These are phyloP conservation scores for Gypsophila paniculata DNA, from an alignment of 179 eudicot species.

Conservation along the genomic window DNA sequence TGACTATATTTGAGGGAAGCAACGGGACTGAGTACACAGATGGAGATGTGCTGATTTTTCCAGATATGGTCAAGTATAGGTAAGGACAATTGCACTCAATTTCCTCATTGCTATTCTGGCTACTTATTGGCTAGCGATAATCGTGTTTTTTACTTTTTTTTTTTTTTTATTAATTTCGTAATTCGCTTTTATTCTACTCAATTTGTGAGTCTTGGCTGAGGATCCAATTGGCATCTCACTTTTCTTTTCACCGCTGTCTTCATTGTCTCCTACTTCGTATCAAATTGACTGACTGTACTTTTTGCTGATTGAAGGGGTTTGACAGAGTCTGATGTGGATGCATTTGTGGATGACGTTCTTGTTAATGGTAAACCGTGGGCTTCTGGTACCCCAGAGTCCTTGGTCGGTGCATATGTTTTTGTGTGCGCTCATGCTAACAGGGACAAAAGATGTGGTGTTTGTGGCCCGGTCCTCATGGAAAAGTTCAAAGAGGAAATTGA, in stretches of 20 bases:
- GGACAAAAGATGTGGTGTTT: constrained; percentile 87
- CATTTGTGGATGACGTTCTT: constrained; percentile 87
- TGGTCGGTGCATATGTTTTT: constrained; percentile 77
- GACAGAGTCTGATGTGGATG: constrained; percentile 75
- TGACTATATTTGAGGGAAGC: constrained; percentile 68
- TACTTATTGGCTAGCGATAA: background rate
- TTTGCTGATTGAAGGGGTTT: constrained; percentile 56
- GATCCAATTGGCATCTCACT: background rate
- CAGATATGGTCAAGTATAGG: constrained; percentile 79
- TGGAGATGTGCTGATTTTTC: constrained; percentile 82
- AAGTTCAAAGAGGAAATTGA: constrained; percentile 67
- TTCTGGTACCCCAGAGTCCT: constrained; percentile 55
- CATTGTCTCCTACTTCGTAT: background rate
- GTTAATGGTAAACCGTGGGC: constrained; percentile 75
- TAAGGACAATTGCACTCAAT: constrained; percentile 14
- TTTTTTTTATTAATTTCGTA: no score
- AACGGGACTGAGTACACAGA: constrained; percentile 47
- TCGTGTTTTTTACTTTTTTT: no score
- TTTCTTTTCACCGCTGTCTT: background rate
- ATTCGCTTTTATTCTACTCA: background rate
- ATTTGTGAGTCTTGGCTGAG: background rate
- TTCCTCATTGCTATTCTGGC: background rate
- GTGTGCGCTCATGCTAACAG: constrained; percentile 80
- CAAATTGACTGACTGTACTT: constrained; percentile 3
- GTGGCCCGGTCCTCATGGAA: constrained; percentile 85